Base-by-base conservation (phyloP, 148 eudicot species). In the Rhododendron henanense region DNA sequence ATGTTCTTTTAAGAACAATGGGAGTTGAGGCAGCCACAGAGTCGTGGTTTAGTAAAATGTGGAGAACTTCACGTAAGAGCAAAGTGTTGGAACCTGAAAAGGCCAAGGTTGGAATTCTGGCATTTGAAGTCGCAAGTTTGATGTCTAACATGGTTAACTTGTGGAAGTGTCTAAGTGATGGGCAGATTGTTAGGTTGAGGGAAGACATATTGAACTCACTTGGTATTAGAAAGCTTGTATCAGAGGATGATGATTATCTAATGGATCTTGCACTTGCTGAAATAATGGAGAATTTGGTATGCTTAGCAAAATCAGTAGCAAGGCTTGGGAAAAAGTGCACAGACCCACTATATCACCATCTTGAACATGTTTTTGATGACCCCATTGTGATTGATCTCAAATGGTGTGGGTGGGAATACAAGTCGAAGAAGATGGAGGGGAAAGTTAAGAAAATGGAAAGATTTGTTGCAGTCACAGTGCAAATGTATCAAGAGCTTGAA, bases 201-300 rank as follows among this genome's bases (percentile, higher is more conserved):
- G 97, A 93, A 88, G 97, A 95, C 81, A 88, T 96, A 45, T 50
- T 81, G 51, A 91, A 87, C 90, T 94, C 96, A 19, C 90, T 89
- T 25, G 97, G 99, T 83, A 89, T 93, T 87, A 88, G 88, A 48
- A 96, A 88, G 85, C 93, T 96, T 81, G 91, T 96, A 33, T 93
- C 97, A 5, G 96, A 96, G 2, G 95, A 95, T 86, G 96, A 89
- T n/a, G 91, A 90, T 79, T 91, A 93, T 85, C 92, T 95, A 44
- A 90, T 96, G 95, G 93, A 92, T 78, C 95, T 96, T 84, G 98
- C 94, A 69, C 87, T 95, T 78, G 90, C 94, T 5, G 99, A 96
- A 88, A 87, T 96, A 33, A 90, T 95, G 39, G 94, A 94, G 77
- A 94, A 88, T 87, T 81, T 96, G 65, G 85, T 81, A 85, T 78